These are phyloP conservation scores for Globisporangium barbulae DNA, from an alignment of 352 stramenopile genomes.

Conservation along the genomic window DNA sequence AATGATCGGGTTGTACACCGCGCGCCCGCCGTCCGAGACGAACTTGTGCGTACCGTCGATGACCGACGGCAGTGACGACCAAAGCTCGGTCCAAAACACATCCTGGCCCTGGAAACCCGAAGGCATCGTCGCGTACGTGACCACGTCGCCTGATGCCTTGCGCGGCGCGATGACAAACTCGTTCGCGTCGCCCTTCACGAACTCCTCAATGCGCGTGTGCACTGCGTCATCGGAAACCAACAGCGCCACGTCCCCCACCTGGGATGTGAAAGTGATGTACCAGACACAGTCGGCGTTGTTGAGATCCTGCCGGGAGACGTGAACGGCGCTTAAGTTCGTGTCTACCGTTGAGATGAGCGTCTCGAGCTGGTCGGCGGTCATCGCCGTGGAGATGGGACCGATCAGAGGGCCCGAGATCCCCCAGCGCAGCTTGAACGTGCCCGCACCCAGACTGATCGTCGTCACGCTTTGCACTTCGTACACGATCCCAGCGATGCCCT, in stretches of 20 bases:
- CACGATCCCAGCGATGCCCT: conserved; percentile 93
- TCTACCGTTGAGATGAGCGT: conserved; percentile 31
- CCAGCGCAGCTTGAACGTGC: conserved; percentile 52
- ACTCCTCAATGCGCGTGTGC: conserved; percentile 77
- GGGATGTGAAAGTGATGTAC: conserved; percentile 85
- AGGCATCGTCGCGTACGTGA: conserved; percentile 84
- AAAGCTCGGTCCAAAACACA: conserved; percentile 96
- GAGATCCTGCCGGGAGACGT: conserved; percentile 54
- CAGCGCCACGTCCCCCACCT: conserved; percentile 78
- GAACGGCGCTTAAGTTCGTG: conserved; percentile 40
- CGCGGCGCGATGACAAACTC: conserved; percentile 94
- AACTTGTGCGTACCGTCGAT: conserved; percentile 89
- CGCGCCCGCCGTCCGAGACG: conserved; percentile 89
- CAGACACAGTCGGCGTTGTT: conserved; percentile 56
- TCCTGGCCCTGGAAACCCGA: conserved; percentile 88
- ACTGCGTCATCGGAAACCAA: conserved; percentile 47
- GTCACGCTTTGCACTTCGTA: conserved; percentile 94
- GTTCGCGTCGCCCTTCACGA: conserved; percentile 92
- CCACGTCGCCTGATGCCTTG: conserved; percentile 87
- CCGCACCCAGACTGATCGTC: conserved; percentile 33
- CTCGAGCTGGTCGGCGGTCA: conserved; percentile 38
- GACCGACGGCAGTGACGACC: conserved; percentile 70
- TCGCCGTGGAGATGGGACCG: conserved; percentile 38
- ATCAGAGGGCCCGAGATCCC: conserved; percentile 28
- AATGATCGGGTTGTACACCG: conserved; percentile 86